Conservation (phyloP, 495 filamentous ascomycete genomes). For the Podospora pseudoanserina region DNA sequence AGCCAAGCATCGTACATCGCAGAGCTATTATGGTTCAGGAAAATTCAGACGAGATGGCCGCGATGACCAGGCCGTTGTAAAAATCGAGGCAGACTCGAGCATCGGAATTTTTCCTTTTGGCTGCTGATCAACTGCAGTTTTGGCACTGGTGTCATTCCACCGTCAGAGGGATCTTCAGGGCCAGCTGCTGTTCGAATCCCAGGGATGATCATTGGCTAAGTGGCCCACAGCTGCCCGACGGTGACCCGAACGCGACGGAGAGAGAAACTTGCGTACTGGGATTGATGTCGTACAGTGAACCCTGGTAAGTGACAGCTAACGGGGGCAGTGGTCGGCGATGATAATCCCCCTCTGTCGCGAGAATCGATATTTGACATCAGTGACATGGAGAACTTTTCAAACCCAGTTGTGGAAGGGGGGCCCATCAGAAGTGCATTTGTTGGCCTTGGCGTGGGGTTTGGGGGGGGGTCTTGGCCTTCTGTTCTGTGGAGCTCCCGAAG, state of each 20-base stretch:
- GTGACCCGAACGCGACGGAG: background rate
- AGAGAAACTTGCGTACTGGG: background rate
- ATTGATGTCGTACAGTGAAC: conserved; percentile 1
- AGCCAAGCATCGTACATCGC: background rate
- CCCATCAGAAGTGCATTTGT: background rate
- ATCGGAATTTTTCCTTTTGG: background rate
- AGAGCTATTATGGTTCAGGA: background rate
- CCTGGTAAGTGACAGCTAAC: conserved; percentile 2
- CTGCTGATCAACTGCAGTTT: background rate
- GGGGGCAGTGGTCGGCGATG: background rate
- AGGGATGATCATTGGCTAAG: conserved; percentile 13
- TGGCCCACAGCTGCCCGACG: conserved; percentile 1
- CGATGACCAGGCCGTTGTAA: background rate
- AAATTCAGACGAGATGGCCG: background rate
- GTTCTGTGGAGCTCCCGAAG: conserved; percentile 9
- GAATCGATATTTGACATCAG: background rate
- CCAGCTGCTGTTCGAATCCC: conserved; percentile 8
- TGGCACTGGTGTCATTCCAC: conserved; percentile 4
- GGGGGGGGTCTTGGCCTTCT: background rate
- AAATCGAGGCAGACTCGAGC: background rate
- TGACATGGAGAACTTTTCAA: background rate
- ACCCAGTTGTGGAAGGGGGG: background rate
- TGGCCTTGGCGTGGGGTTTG: conserved; percentile 15
- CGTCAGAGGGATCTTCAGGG: conserved; percentile 19
- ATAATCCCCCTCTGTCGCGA: background rate